phyloP scores from a whole-genome alignment of 306 rosid genomes.

The Oemleria cerasiformis region DNA sequence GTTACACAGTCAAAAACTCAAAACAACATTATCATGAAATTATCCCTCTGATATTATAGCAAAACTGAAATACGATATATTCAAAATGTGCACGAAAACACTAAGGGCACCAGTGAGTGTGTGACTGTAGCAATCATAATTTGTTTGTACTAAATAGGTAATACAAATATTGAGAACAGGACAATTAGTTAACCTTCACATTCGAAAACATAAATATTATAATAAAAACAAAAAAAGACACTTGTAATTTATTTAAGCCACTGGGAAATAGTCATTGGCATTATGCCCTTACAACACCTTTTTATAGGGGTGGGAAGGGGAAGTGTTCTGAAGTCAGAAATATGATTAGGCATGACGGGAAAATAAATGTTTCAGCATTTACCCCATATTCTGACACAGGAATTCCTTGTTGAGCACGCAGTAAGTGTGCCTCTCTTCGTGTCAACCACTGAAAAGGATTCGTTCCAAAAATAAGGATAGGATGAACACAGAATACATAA shows the following conservation, averaged over 20 bases:
- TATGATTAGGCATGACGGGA: neutral
- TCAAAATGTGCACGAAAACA: neutral
- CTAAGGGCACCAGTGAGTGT: neutral
- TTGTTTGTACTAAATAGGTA: neutral
- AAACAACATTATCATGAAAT: neutral
- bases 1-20: neutral
- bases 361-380: conserved; percentile 14
- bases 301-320: too few species aligned
- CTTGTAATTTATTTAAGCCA: neutral
- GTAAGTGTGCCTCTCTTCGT: conserved; percentile 86
- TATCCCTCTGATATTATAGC: neutral
- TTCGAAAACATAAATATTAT: neutral
- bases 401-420: conserved; percentile 96
- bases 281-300: too few species aligned
- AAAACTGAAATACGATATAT: neutral
- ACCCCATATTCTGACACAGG: conserved; percentile 97
- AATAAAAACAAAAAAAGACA: neutral
- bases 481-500: neutral
- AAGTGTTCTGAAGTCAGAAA: too few species aligned
- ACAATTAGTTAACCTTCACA: neutral
- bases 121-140: neutral
- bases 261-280: too few species aligned
- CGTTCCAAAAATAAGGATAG: conserved; percentile 28
- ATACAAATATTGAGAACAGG: too few species aligned
- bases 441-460: conserved; percentile 71